phyloP scores from a whole-genome alignment of 805 yeast genomes.

The Candida verbasci region DNA sequence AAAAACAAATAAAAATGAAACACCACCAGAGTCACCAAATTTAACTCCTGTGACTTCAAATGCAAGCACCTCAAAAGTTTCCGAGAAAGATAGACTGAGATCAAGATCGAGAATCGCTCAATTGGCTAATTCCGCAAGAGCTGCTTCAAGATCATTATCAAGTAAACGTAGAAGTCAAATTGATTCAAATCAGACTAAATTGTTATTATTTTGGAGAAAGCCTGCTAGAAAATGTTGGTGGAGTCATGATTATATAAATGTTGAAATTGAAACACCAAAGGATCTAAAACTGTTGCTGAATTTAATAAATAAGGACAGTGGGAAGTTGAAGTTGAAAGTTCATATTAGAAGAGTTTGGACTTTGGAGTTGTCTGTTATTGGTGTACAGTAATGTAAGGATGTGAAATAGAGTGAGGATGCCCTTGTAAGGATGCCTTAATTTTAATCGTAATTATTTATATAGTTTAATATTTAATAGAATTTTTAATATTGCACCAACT shows the following conservation, averaged over 20 bases:
- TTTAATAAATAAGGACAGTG: background rate
- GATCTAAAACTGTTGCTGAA: constrained; percentile 8
- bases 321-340: constrained; percentile 46
- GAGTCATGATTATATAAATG: constrained; percentile 59
- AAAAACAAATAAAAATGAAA: constrained; percentile 20
- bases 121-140: constrained; percentile 53
- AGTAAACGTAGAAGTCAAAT: constrained; percentile 35
- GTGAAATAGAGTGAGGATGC: background rate
- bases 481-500: too few species aligned
- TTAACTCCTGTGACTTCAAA: constrained; percentile 42
- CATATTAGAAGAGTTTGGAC: constrained; percentile 97
- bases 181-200: constrained; percentile 49
- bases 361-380: constrained; percentile 83
- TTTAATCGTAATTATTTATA: too few species aligned
- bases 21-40: constrained; percentile 41
- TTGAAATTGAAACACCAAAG: constrained; percentile 26
- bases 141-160: constrained; percentile 56
- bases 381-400: constrained; percentile 51
- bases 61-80: constrained; percentile 12
- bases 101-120: constrained; percentile 54
- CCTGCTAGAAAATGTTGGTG: constrained; percentile 99
- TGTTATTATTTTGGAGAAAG: constrained; percentile 90
- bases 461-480: background rate
- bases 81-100: constrained; percentile 27
- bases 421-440: too few species aligned